Conservation (phyloP, 108 stramenopile species). For the Chaetoceros muelleri region DNA sequence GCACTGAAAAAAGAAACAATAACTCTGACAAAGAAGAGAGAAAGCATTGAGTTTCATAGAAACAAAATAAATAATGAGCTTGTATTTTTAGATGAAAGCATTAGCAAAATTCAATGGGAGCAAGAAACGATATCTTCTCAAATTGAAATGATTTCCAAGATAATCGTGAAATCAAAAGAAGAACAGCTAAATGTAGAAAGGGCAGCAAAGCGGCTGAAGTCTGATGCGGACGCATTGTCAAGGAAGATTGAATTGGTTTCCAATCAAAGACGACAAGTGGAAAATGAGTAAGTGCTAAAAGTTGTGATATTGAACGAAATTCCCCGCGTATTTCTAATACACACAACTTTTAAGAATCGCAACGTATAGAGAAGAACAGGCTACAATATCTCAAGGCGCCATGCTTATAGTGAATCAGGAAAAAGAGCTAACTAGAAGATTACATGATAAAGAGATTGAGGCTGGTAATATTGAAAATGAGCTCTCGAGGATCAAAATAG, state of each 20-base stretch:
- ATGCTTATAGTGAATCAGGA: constrained; percentile 41
- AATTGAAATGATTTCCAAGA: constrained; percentile 40
- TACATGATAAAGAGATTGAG: constrained; percentile 55
- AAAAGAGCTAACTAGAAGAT: constrained; percentile 22
- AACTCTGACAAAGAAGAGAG: constrained; percentile 34
- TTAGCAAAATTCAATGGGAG: constrained; percentile 35
- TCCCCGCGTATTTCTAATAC: background rate
- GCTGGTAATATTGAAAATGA: constrained; percentile 50
- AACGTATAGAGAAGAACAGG: constrained; percentile 26
- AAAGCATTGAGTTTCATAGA: constrained; percentile 21
- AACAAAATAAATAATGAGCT: constrained; percentile 52
- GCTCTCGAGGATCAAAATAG: constrained; percentile 54
- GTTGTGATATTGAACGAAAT: constrained; percentile 54
- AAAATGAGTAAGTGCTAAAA: constrained; percentile 18
- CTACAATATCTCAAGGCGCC: constrained; percentile 58
- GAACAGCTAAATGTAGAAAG: constrained; percentile 35
- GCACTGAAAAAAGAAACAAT: constrained; percentile 32
- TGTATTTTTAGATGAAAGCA: constrained; percentile 30
- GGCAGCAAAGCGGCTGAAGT: background rate
- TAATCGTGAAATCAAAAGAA: constrained; percentile 46
- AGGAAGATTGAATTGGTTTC: background rate
- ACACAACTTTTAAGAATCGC: constrained; percentile 13
- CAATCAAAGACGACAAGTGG: constrained; percentile 17
- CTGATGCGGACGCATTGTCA: background rate
- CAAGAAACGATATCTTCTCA: constrained; percentile 16